Percentiles rank a stretch among this genome's conserved stretches.
These are phyloP conservation scores for Pyricularia sp. DNA, from an alignment of 2,329 filamentous ascomycete species.

Conservation along the genomic window DNA sequence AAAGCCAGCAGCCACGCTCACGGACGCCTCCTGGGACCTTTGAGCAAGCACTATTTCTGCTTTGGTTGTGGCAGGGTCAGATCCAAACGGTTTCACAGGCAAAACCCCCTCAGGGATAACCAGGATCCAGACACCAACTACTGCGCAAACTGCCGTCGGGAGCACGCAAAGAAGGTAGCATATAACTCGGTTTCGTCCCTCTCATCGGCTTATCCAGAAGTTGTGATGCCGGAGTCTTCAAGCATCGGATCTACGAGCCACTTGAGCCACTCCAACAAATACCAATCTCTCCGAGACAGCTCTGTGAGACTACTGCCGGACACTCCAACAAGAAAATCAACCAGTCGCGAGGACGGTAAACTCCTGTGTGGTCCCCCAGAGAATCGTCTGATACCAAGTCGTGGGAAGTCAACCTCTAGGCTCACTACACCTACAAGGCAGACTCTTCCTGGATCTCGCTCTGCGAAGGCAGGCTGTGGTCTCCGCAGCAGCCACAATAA, in stretches of 20 bases:
- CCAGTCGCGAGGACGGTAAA: background rate
- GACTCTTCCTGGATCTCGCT: background rate
- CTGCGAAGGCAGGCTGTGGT: background rate
- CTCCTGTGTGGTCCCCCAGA: background rate
- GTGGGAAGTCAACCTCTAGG: background rate
- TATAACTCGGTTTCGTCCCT: background rate
- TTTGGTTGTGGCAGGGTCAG: constrained; percentile 29
- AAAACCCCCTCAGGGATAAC: constrained; percentile 20
- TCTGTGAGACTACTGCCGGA: background rate
- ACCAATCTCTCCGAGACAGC: background rate
- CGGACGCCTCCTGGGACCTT: background rate
- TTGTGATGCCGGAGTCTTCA: constrained; percentile 5
- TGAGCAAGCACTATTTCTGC: constrained; percentile 27
- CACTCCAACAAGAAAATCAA: background rate
- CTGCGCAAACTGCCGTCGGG: constrained; percentile 24
- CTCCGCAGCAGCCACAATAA: background rate
- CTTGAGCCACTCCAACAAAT: background rate
- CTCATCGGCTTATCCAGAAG: background rate
- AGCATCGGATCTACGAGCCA: constrained; percentile 1
- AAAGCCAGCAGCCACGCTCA: background rate
- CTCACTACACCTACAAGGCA: background rate
- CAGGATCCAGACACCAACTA: constrained; percentile 22
- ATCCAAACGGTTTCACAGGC: constrained; percentile 27
- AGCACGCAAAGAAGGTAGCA: constrained; percentile 1
- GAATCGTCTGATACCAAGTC: background rate